Evolutionary conservation across 2,329 filamentous ascomycete species (phyloP).

Genomic region (Pochonia chlamydosporia): DNA sequence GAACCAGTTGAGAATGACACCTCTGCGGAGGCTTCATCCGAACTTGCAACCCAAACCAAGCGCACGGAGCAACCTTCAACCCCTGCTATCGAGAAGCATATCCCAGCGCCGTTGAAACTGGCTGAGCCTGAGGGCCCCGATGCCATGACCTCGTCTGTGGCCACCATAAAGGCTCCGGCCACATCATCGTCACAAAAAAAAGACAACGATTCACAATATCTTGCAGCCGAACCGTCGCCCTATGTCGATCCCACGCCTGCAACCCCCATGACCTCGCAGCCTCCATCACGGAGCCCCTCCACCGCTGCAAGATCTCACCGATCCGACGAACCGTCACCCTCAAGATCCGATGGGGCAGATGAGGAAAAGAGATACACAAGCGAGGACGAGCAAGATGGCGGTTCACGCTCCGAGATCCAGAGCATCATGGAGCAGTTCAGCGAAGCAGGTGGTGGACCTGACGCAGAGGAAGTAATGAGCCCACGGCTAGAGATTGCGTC

Average conservation of each 20-base stretch:
- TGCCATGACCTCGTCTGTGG: constrained; percentile 38
- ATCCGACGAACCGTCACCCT: constrained; percentile 43
- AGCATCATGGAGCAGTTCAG: constrained; percentile 97
- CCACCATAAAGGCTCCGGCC: constrained; percentile 42
- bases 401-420: constrained; percentile 81
- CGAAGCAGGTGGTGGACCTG: constrained; percentile 64
- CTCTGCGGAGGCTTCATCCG: neutral
- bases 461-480: constrained; percentile 84
- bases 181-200: constrained; percentile 27
- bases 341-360: constrained; percentile 45
- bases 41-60: neutral
- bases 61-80: neutral
- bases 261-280: constrained; percentile 48
- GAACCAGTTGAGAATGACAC: neutral
- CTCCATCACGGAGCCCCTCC: constrained; percentile 54
- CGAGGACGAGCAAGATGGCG: constrained; percentile 61
- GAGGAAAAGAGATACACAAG: constrained; percentile 53
- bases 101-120: constrained; percentile 9
- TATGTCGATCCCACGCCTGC: constrained; percentile 56
- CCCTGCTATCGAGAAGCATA: constrained; percentile 19
- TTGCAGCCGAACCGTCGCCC: constrained; percentile 39
- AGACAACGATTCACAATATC: constrained; percentile 33
- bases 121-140: constrained; percentile 17
- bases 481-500: constrained; percentile 78
- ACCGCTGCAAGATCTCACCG: constrained; percentile 43